Conservation (phyloP, 768 basidiomycete genomes). For the Boletus reticulatus region DNA sequence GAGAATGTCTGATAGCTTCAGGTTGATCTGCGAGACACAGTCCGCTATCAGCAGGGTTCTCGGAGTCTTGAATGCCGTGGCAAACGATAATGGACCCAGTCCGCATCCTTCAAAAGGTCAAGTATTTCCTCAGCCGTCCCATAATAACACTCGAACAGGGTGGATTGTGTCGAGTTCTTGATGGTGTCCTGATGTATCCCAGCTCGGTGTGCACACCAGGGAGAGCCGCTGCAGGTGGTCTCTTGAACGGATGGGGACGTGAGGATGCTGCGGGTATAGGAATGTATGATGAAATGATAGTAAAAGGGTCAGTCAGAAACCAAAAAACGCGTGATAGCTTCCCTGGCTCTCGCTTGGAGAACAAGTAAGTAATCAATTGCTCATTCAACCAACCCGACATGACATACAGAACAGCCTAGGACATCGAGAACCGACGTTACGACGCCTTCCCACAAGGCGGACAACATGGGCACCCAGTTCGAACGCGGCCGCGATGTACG, state of each 20-base stretch:
- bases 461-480: background rate
- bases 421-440: background rate
- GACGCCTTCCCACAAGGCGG: background rate
- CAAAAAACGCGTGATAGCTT: background rate
- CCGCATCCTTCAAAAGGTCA: background rate
- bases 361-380: no score
- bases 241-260: background rate
- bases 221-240: background rate
- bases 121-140: no score
- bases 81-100: conserved; percentile 31
- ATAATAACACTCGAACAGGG: background rate
- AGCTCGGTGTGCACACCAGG: conserved; percentile 7
- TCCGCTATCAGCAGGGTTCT: no score
- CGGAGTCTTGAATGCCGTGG: conserved; percentile 24
- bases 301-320: background rate
- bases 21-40: no score
- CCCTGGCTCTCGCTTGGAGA: no score
- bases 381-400: background rate
- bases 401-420: background rate
- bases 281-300: no score
- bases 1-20: no score
- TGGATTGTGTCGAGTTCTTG: background rate
- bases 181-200: conserved; percentile 16
- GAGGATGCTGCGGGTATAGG: conserved; percentile 24
- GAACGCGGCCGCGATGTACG: background rate